phyloP scores from a whole-genome alignment of 768 basidiomycete species.

The Auriculariales sp. region DNA sequence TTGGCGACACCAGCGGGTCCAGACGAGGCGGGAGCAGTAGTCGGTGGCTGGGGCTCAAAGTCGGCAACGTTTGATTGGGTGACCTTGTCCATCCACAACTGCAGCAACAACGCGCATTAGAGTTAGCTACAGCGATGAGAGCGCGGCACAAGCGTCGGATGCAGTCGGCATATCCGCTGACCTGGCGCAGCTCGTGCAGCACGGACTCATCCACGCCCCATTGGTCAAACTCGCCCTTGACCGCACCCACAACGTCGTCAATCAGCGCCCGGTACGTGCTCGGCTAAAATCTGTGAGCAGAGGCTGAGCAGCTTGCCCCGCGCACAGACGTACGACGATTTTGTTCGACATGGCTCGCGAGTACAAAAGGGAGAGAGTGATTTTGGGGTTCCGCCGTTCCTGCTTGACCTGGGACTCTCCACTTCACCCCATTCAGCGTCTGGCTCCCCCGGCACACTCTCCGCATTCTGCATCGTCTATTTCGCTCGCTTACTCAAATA shows the following conservation, averaged over 20 bases:
- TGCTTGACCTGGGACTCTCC: no score
- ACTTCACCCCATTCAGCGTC: no score
- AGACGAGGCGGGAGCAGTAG: slow-evolving; percentile 32
- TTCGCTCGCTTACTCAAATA: no score
- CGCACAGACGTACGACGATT: slow-evolving; percentile 85
- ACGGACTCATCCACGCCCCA: slow-evolving; percentile 89
- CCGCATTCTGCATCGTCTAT: no score
- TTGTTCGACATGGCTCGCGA: slow-evolving; percentile 80
- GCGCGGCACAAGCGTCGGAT: not conserved
- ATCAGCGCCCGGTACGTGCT: slow-evolving; percentile 85
- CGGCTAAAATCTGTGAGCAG: slow-evolving; percentile 61
- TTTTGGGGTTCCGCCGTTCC: not conserved
- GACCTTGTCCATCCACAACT: slow-evolving; percentile 97
- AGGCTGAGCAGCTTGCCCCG: slow-evolving; percentile 29
- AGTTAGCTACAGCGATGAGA: not conserved
- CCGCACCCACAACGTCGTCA: slow-evolving; percentile 81
- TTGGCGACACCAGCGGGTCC: slow-evolving; percentile 45
- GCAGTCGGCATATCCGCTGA: slow-evolving; percentile 31
- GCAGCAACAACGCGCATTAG: slow-evolving; percentile 3
- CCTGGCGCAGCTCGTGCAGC: slow-evolving; percentile 74
- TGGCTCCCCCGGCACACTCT: no score
- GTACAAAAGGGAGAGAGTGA: not conserved
- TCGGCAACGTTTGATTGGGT: slow-evolving; percentile 91
- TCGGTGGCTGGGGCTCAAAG: slow-evolving; percentile 44
- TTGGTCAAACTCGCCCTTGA: slow-evolving; percentile 92